A percentile compares a stretch with the other conserved stretches of the same genome.
These are phyloP conservation scores for Fusarium incarnatum DNA, from an alignment of 2,329 filamentous ascomycete genomes.

Conservation along the genomic window DNA sequence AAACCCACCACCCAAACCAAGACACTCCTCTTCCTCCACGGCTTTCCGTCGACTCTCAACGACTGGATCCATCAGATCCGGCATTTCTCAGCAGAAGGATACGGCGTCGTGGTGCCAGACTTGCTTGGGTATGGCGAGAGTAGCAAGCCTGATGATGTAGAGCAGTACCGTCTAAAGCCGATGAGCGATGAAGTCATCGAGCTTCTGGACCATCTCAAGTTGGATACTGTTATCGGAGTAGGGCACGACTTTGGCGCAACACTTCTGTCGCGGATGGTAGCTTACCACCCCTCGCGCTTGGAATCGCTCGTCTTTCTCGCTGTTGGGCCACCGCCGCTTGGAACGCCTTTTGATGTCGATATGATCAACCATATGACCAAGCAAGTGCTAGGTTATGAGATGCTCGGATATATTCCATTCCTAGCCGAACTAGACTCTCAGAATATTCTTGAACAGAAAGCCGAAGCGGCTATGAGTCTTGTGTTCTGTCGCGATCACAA, in stretches of 20 bases:
- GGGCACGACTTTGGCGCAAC: slow-evolving; percentile 54
- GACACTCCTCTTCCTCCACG: slow-evolving; percentile 61
- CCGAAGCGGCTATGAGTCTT: slow-evolving; percentile 46
- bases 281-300: slow-evolving; percentile 43
- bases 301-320: slow-evolving; percentile 45
- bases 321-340: slow-evolving; percentile 48
- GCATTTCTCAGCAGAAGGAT: slow-evolving; percentile 51
- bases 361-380: slow-evolving; percentile 50
- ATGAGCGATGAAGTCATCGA: slow-evolving; percentile 51
- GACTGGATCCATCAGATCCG: slow-evolving; percentile 58
- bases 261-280: slow-evolving; percentile 46
- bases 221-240: slow-evolving; percentile 57
- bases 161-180: slow-evolving; percentile 48
- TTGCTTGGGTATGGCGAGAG: slow-evolving; percentile 55
- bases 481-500: slow-evolving; percentile 44
- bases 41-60: slow-evolving; percentile 59
- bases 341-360: slow-evolving; percentile 47
- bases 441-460: slow-evolving; percentile 39
- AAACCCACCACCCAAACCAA: slow-evolving; percentile 29
- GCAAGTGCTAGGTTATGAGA: slow-evolving; percentile 44
- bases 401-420: slow-evolving; percentile 51
- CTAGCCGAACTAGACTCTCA: slow-evolving; percentile 37
- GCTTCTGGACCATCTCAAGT: slow-evolving; percentile 47
- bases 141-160: slow-evolving; percentile 46
- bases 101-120: slow-evolving; percentile 58